phyloP scores from a whole-genome alignment of 768 basidiomycete species.

The Rhodosporidiobolus sp. region DNA sequence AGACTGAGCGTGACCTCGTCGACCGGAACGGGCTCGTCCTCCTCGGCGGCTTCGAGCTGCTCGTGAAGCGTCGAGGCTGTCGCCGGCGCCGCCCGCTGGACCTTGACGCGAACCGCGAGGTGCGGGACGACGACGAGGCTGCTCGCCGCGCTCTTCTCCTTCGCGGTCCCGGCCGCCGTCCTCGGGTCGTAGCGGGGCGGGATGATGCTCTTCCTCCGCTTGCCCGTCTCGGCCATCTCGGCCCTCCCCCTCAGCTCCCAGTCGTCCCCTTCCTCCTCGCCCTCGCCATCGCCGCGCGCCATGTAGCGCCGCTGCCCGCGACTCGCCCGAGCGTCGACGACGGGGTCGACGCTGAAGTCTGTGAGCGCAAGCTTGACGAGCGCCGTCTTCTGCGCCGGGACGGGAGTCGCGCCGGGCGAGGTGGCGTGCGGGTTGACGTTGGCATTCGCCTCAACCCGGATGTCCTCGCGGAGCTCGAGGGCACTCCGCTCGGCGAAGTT shows the following conservation, averaged over 20 bases:
- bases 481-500: constrained; percentile 41
- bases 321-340: constrained; percentile 37
- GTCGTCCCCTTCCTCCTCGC: constrained; percentile 2
- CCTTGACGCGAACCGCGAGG: constrained; percentile 9
- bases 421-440: constrained; percentile 14
- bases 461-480: constrained; percentile 47
- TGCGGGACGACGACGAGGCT: constrained; percentile 20
- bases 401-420: not conserved
- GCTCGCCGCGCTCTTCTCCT: constrained; percentile 10
- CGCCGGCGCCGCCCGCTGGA: constrained; percentile 1
- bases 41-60: constrained; percentile 15
- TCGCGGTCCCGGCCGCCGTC: not conserved
- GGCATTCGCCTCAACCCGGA: constrained; percentile 47
- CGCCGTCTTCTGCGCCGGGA: not conserved
- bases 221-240: constrained; percentile 4
- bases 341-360: constrained; percentile 35
- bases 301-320: constrained; percentile 1
- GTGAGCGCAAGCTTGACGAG: constrained; percentile 21
- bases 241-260: constrained; percentile 42
- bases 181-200: not conserved
- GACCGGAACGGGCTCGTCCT: not conserved
- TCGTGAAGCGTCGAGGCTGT: no score
- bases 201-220: constrained; percentile 24
- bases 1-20: constrained; percentile 26
- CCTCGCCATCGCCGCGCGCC: not conserved